Conservation (phyloP, 1,139 yeast genomes). For the Blastobotrys malaysiensis region DNA sequence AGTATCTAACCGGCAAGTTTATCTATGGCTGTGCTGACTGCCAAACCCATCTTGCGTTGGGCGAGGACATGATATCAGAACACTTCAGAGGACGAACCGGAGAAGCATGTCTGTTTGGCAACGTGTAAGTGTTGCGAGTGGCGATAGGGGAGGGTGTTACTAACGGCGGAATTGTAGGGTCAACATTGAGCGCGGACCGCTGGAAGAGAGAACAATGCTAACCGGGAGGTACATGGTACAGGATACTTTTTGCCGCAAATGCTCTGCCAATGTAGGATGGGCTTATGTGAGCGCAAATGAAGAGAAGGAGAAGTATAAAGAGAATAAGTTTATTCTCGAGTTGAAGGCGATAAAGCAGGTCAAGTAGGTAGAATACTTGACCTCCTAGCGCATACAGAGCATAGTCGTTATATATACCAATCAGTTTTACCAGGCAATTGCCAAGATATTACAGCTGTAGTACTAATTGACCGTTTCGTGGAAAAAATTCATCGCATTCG, state of each 20-base stretch:
- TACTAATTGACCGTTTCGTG: too few relatives aligned
- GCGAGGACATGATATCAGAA: constrained; percentile 35
- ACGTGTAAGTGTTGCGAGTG: constrained; percentile 36
- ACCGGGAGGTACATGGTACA: constrained; percentile 69
- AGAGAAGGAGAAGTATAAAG: constrained; percentile 61
- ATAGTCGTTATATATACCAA: too few relatives aligned
- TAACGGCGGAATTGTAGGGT: constrained; percentile 25
- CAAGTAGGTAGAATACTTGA: constrained; percentile 5
- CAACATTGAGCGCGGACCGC: constrained; percentile 32
- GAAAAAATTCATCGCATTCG: too few relatives aligned
- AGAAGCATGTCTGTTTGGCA: constrained; percentile 36
- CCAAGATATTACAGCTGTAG: too few relatives aligned
- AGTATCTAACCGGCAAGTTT: constrained; percentile 28
- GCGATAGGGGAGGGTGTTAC: constrained; percentile 36
- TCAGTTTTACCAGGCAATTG: too few relatives aligned
- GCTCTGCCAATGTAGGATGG: constrained; percentile 68
- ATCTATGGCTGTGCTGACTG: constrained; percentile 38
- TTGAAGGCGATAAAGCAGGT: constrained; percentile 22
- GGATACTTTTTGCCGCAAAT: constrained; percentile 62
- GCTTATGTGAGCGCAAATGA: constrained; percentile 58
- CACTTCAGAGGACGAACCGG: constrained; percentile 39
- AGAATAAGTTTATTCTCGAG: constrained; percentile 74
- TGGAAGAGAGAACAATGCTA: constrained; percentile 47
- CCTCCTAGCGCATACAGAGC: background rate
- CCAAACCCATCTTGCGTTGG: constrained; percentile 36